These are phyloP conservation scores for Xylariaceae sp. DNA, from an alignment of 2,329 filamentous ascomycete genomes.

Conservation along the genomic window DNA sequence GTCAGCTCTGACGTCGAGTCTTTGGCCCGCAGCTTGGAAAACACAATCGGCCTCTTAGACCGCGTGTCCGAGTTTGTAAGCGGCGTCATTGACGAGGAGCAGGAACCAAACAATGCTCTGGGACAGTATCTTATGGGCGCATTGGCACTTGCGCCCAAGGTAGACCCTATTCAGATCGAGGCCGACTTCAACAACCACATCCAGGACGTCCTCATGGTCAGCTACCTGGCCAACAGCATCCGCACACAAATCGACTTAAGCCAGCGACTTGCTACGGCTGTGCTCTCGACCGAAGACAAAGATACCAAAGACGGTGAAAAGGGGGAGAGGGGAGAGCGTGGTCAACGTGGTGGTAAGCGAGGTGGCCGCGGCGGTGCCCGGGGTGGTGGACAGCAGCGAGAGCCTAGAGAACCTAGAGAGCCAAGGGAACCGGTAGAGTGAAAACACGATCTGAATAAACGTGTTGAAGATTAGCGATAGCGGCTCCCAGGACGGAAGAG, in stretches of 20 bases:
- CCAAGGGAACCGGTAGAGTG: slow-evolving; percentile 28
- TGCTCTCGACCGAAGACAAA: slow-evolving; percentile 51
- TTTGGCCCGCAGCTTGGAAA: slow-evolving; percentile 78
- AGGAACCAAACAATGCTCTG: slow-evolving; percentile 81
- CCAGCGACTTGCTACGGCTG: slow-evolving; percentile 83
- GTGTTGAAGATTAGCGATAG: slow-evolving; percentile 8
- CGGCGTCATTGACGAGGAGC: slow-evolving; percentile 89
- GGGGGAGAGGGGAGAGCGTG: slow-evolving; percentile 42
- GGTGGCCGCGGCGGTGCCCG: slow-evolving; percentile 48
- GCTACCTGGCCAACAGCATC: slow-evolving; percentile 97
- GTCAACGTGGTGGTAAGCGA: slow-evolving; percentile 49
- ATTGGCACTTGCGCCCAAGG: slow-evolving; percentile 89
- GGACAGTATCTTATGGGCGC: slow-evolving; percentile 95
- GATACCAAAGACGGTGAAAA: slow-evolving; percentile 46
- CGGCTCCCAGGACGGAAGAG: slow-evolving; percentile 1
- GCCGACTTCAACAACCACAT: slow-evolving; percentile 99
- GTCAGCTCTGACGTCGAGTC: slow-evolving; percentile 86
- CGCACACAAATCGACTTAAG: slow-evolving; percentile 98
- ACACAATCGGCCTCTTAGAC: slow-evolving; percentile 85
- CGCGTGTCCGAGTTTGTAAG: slow-evolving; percentile 88
- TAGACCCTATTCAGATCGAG: slow-evolving; percentile 85
- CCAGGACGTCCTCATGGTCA: slow-evolving; percentile 96
- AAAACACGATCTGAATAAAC: slow-evolving; percentile 6
- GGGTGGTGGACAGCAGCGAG: slow-evolving; percentile 44
- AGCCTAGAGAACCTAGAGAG: slow-evolving; percentile 44